phyloP scores from a whole-genome alignment of 1,284 basidiomycete species.

The Ustilago vetiveriae region DNA sequence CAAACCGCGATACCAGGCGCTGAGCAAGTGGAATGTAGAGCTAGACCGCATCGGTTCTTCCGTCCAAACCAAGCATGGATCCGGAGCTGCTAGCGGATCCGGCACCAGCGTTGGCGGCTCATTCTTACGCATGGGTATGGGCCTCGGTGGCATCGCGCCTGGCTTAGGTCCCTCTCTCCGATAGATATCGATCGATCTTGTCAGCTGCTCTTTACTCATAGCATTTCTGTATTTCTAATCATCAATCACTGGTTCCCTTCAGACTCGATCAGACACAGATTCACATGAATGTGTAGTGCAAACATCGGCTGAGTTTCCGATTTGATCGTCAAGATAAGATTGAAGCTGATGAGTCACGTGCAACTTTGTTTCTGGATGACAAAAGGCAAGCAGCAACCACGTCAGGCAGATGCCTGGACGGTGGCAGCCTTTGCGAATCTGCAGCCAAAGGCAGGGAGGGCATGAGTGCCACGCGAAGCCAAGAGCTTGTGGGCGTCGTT shows the following conservation, averaged over 20 bases:
- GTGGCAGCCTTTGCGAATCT: conserved; percentile 11
- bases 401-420: conserved; percentile 18
- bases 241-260: not conserved
- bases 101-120: conserved; percentile 22
- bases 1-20: conserved; percentile 81
- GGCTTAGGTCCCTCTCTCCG: conserved; percentile 28
- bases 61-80: conserved; percentile 32
- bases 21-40: conserved; percentile 82
- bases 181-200: not conserved
- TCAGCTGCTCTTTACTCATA: not conserved
- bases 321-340: too few relatives aligned
- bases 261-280: too few relatives aligned
- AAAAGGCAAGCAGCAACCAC: not conserved
- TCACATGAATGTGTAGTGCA: too few relatives aligned
- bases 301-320: too few relatives aligned
- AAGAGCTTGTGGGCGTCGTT: conserved; percentile 47
- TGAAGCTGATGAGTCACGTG: too few relatives aligned
- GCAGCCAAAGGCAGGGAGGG: conserved; percentile 30
- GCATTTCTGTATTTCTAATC: conserved; percentile 29
- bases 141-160: conserved; percentile 14
- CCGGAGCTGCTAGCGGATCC: conserved; percentile 34
- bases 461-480: conserved; percentile 1
- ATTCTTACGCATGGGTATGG: conserved; percentile 37
- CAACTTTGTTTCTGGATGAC: too few relatives aligned
- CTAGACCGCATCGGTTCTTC: conserved; percentile 30